phyloP scores from a whole-genome alignment of 108 stramenopile genomes.

The Cyclostephanos invisitatus region DNA sequence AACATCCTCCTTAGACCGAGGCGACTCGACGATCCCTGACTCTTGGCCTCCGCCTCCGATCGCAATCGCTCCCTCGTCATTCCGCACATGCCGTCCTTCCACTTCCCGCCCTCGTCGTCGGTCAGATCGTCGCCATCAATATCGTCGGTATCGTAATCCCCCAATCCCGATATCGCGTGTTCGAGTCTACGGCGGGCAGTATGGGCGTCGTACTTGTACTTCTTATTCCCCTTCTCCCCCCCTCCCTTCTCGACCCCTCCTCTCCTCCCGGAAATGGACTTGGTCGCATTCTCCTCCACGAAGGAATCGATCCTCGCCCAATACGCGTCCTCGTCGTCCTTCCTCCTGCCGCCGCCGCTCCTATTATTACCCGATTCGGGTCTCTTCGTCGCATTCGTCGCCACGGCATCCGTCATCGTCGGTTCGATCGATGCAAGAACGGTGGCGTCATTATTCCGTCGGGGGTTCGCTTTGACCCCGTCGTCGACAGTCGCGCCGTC shows the following conservation, averaged over 20 bases:
- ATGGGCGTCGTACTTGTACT: background rate
- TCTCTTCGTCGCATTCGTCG: background rate
- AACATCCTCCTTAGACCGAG: conserved; percentile 38
- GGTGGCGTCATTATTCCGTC: background rate
- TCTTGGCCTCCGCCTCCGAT: conserved; percentile 37
- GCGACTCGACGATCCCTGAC: conserved; percentile 17
- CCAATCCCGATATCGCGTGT: conserved; percentile 18
- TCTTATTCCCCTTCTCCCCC: background rate
- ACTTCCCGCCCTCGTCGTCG: conserved; percentile 34
- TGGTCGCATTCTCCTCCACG: background rate
- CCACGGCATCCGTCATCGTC: background rate
- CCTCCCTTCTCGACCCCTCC: background rate
- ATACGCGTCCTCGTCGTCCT: background rate
- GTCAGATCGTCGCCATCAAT: background rate
- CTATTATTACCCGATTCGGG: background rate
- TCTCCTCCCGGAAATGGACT: conserved; percentile 3
- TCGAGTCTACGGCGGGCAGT: conserved; percentile 9
- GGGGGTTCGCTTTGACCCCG: background rate
- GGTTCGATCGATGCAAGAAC: background rate
- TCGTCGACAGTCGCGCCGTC: background rate
- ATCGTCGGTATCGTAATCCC: conserved; percentile 24
- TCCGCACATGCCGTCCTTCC: conserved; percentile 20
- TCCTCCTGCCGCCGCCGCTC: background rate
- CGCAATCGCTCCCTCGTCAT: conserved; percentile 38
- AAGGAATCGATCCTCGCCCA: background rate